These are phyloP conservation scores for Astragalus glycyphyllos DNA, from an alignment of 306 rosid genomes.

Conservation along the genomic window DNA sequence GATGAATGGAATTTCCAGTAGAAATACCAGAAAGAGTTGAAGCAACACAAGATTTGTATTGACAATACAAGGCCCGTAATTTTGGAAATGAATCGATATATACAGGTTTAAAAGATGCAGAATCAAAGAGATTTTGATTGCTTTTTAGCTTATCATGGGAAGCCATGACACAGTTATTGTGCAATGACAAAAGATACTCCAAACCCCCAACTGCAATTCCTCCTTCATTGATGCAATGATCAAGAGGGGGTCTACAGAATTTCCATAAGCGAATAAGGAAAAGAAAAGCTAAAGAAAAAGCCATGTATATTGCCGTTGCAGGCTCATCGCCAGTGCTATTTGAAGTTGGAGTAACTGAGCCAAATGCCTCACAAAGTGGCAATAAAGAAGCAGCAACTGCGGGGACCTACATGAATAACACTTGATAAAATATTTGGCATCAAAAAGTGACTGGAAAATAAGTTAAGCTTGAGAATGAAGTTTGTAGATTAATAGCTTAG, in stretches of 20 bases:
- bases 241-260: slow-evolving; percentile 75
- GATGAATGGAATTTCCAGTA: slow-evolving; percentile 68
- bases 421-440: slow-evolving; percentile 34
- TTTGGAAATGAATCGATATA: slow-evolving; percentile 73
- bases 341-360: slow-evolving; percentile 63
- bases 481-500: slow-evolving; percentile 5
- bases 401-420: slow-evolving; percentile 63
- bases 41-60: slow-evolving; percentile 71
- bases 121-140: slow-evolving; percentile 46
- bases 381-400: slow-evolving; percentile 69
- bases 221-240: slow-evolving; percentile 62
- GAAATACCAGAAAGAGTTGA: slow-evolving; percentile 68
- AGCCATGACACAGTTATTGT: slow-evolving; percentile 52
- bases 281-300: slow-evolving; percentile 77
- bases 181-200: slow-evolving; percentile 78
- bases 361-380: slow-evolving; percentile 84
- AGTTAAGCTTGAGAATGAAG: slow-evolving; percentile 29
- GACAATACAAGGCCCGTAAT: slow-evolving; percentile 71
- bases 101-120: slow-evolving; percentile 51
- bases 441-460: slow-evolving; percentile 29
- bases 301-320: slow-evolving; percentile 60
- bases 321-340: slow-evolving; percentile 56
- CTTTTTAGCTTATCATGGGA: slow-evolving; percentile 49
- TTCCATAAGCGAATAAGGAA: slow-evolving; percentile 81
- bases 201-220: slow-evolving; percentile 65